Evolutionary conservation across 1,284 basidiomycete genomes (phyloP).

Genomic region (Puccinia triticina): DNA sequence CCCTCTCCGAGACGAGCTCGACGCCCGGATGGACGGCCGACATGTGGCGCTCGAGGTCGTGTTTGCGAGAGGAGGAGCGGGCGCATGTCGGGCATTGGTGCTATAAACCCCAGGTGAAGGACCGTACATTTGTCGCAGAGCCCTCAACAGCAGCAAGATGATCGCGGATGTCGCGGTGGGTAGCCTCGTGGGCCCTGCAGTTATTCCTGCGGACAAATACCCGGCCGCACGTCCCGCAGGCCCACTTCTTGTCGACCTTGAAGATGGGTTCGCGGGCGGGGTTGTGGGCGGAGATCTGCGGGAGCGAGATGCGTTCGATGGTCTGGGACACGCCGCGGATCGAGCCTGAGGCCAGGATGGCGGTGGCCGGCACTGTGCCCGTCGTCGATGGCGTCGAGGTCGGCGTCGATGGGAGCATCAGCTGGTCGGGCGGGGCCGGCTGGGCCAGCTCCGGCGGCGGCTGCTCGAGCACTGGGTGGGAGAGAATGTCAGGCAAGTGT

Average conservation of each 20-base stretch:
- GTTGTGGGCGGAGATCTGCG: conserved; percentile 32
- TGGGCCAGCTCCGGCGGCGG: not conserved
- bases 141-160: too few species aligned
- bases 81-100: conserved; percentile 47
- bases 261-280: conserved; percentile 28
- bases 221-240: conserved; percentile 45
- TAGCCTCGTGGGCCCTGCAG: conserved; percentile 51
- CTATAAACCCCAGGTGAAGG: too few species aligned
- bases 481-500: not conserved
- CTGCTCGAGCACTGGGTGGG: not conserved
- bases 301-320: conserved; percentile 30
- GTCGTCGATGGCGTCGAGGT: too few species aligned
- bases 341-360: conserved; percentile 36
- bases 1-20: not conserved
- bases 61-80: conserved; percentile 41
- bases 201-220: conserved; percentile 50
- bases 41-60: conserved; percentile 48
- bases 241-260: conserved; percentile 48
- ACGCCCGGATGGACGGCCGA: conserved; percentile 47
- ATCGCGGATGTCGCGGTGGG: conserved; percentile 47
- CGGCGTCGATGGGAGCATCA: too few species aligned
- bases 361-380: too few species aligned
- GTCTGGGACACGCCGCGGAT: conserved; percentile 31
- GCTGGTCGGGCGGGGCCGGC: not conserved
- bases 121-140: too few species aligned